These are phyloP conservation scores for Oligophagozyma castellii DNA, from an alignment of 1,139 yeast species.

Conservation along the genomic window DNA sequence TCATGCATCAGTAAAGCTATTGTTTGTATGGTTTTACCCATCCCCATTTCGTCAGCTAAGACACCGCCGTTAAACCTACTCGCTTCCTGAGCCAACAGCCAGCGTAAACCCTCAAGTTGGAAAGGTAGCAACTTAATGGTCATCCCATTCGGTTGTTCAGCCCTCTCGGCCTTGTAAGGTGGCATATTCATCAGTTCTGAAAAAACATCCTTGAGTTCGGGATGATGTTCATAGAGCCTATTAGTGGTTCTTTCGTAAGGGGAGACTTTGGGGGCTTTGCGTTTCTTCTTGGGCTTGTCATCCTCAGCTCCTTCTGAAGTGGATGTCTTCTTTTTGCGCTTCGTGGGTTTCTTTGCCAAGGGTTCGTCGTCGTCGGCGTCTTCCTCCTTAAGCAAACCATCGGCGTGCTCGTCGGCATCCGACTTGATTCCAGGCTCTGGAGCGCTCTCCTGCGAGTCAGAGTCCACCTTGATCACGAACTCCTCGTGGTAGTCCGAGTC, in stretches of 20 bases:
- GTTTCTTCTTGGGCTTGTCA: slow-evolving; percentile 14
- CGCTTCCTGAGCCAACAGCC: slow-evolving; percentile 77
- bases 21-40: slow-evolving; percentile 97
- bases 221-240: slow-evolving; percentile 59
- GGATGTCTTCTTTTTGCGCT: slow-evolving; percentile 11
- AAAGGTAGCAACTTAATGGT: slow-evolving; percentile 66
- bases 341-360: slow-evolving; percentile 11
- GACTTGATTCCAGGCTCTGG: neutral
- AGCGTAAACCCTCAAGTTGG: slow-evolving; percentile 82
- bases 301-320: slow-evolving; percentile 15
- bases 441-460: slow-evolving; percentile 1
- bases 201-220: slow-evolving; percentile 60
- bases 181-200: slow-evolving; percentile 39
- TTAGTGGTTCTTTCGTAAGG: slow-evolving; percentile 55
- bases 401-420: too few species aligned
- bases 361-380: slow-evolving; percentile 17
- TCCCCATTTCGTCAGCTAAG: slow-evolving; percentile 98
- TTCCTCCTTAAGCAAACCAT: slow-evolving; percentile 21
- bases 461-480: slow-evolving; percentile 4
- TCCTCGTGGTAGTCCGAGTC: slow-evolving; percentile 7
- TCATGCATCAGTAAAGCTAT: slow-evolving; percentile 76
- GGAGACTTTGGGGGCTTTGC: slow-evolving; percentile 42
- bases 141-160: slow-evolving; percentile 73
- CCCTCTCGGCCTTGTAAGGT: slow-evolving; percentile 39
- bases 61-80: slow-evolving; percentile 74